Evolutionary conservation across 306 rosid species (phyloP).

Genomic region (Gynostemma pentaphyllum): DNA sequence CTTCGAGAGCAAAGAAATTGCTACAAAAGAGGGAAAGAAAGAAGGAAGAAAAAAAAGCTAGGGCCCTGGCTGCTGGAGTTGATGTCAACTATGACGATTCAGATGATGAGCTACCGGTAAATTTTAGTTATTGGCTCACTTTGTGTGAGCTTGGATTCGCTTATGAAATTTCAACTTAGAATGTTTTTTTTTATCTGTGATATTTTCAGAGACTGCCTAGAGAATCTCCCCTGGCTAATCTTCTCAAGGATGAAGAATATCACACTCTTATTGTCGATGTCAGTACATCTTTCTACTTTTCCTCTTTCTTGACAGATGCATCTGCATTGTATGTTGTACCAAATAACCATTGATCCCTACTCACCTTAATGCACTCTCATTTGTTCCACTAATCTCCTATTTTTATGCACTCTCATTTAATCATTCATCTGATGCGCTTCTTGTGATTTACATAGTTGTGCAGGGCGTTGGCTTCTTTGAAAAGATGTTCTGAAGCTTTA

Average conservation of each 20-base stretch:
- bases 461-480: constrained; percentile 64
- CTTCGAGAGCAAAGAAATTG: constrained; percentile 59
- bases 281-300: constrained; percentile 18
- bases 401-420: background rate
- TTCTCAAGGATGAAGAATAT: constrained; percentile 59
- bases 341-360: background rate
- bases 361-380: background rate
- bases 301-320: background rate
- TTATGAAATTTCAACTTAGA: constrained; percentile 10
- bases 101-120: constrained; percentile 54
- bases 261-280: constrained; percentile 62
- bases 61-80: constrained; percentile 66
- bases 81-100: constrained; percentile 66
- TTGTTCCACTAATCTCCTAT: background rate
- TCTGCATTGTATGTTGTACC: background rate
- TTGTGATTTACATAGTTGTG: constrained; percentile 49
- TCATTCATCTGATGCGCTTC: constrained; percentile 10
- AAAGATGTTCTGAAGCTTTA: constrained; percentile 65
- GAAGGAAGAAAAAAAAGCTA: constrained; percentile 58
- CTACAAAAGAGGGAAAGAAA: constrained; percentile 52
- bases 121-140: background rate
- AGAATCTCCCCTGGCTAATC: constrained; percentile 54
- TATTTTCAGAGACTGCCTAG: constrained; percentile 27
- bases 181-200: constrained; percentile 14
- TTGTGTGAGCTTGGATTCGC: constrained; percentile 12